phyloP scores from a whole-genome alignment of 192 early-diverging fungal species.

The Entomortierella parvispora region DNA sequence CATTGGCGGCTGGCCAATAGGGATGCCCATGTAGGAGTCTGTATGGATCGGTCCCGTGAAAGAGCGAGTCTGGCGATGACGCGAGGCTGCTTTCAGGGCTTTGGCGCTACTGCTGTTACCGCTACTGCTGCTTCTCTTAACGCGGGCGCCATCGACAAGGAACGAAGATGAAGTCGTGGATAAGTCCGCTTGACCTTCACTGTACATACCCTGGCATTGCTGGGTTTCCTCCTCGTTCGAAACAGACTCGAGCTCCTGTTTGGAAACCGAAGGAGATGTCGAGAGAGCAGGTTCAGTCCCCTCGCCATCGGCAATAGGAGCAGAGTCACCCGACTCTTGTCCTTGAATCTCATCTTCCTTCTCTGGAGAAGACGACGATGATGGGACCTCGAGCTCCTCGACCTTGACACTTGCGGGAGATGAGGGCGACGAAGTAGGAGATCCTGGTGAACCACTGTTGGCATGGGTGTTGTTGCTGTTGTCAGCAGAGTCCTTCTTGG shows the following conservation, averaged over 20 bases:
- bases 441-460: not conserved
- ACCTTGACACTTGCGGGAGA: constrained; percentile 33
- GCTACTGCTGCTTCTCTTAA: constrained; percentile 47
- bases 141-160: constrained; percentile 7
- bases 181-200: not conserved
- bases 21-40: constrained; percentile 22
- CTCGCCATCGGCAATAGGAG: not conserved
- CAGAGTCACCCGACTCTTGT: constrained; percentile 12
- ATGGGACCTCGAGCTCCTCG: constrained; percentile 22
- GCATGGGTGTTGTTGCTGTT: too few species aligned
- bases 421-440: constrained; percentile 22
- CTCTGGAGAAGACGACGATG: constrained; percentile 1
- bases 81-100: constrained; percentile 16
- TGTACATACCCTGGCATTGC: not conserved
- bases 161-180: not conserved
- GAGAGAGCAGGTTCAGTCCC: too few species aligned
- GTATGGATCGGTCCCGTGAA: constrained; percentile 44
- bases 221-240: not conserved
- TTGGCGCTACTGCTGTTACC: constrained; percentile 40
- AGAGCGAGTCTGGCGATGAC: constrained; percentile 49
- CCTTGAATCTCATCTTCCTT: too few species aligned
- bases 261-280: too few species aligned
- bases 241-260: not conserved
- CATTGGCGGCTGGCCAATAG: constrained; percentile 15
- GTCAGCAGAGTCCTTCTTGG: not conserved